These are phyloP conservation scores for Dentipellis fragilis DNA, from an alignment of 768 basidiomycete genomes.

Conservation along the genomic window DNA sequence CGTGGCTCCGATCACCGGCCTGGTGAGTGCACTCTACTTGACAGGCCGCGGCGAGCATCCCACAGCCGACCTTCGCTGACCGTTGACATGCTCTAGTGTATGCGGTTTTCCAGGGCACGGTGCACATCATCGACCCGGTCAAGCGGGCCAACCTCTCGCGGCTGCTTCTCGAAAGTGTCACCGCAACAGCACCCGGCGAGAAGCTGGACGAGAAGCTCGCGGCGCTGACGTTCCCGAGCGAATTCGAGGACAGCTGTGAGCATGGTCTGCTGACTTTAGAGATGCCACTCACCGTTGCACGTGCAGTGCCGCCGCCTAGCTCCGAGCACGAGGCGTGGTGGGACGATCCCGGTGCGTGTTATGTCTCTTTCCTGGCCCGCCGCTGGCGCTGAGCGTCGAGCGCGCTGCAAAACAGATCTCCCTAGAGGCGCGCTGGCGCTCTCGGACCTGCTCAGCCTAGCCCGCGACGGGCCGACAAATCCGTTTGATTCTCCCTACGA, in stretches of 20 bases:
- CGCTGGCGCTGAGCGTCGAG: slow-evolving; percentile 1
- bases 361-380: too few relatives aligned
- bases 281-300: slow-evolving; percentile 1
- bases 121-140: slow-evolving; percentile 67
- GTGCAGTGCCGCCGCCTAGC: slow-evolving; percentile 76
- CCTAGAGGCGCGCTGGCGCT: slow-evolving; percentile 47
- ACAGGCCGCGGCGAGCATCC: background rate
- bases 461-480: slow-evolving; percentile 28
- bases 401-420: slow-evolving; percentile 29
- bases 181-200: slow-evolving; percentile 55
- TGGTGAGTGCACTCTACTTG: slow-evolving; percentile 33
- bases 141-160: slow-evolving; percentile 67
- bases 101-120: slow-evolving; percentile 67
- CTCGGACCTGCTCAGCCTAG: slow-evolving; percentile 23
- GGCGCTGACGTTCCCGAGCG: slow-evolving; percentile 39
- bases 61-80: background rate
- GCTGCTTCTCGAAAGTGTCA: slow-evolving; percentile 54
- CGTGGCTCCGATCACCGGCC: slow-evolving; percentile 94
- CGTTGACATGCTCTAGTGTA: slow-evolving; percentile 45
- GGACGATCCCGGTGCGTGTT: slow-evolving; percentile 49
- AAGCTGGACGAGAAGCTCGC: slow-evolving; percentile 65
- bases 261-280: slow-evolving; percentile 4
- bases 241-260: slow-evolving; percentile 30
- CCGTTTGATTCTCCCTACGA: slow-evolving; percentile 66
- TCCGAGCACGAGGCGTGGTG: slow-evolving; percentile 74